Evolutionary conservation across 345 rosid species (phyloP), one percentile per base, ranked within the genome.

Genomic region (Syzygium grande): DNA sequence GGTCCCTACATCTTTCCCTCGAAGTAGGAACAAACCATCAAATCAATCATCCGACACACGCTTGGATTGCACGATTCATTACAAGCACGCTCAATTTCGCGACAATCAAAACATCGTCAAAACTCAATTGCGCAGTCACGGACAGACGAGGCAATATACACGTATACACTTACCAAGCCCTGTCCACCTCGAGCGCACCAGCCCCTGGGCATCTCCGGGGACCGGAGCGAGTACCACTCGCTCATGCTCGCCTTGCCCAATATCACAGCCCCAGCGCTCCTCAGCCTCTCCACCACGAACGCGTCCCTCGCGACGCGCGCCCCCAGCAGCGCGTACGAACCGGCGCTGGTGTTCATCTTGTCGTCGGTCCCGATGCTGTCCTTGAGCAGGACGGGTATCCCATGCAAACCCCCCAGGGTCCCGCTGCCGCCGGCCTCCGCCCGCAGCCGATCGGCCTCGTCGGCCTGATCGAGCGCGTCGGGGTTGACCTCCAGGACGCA

Each of bases 321-420:
- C 15, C 91, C 94, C 52, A 91, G 41, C 86, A 92, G 85, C 23
- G 94, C 93, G 73, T 87, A 89, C 25, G 94, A 91, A 17, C 93
- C 94, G 17, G 88, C 85, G 55, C 87, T 89, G 15, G 89, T 88
- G 86, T 90, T 91, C 89, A 88, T 58, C 88, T 41, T 79, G 77
- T 91, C 91, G 41, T 80, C 87, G 15, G 92, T 90, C 34, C 63
- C 91, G 23, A 90, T 87, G 30, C 87, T 84, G 87, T 93, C 94
- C 92, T 93, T 93, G 4, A 93, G 84, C 88, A 93, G 85, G 86
- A 93, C 87, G 25, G 94, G 93, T 46, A 93, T 89, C 34, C 94
- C 94, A 54, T 93, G 93, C 38, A 91, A 25, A 9, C 34, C 88
- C 41, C 94, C 90, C 30, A 88, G 80, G 52, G 17, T n/a, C 34